Base-by-base conservation (phyloP, 75 land plant species). In the Ceratopteris richardii region DNA sequence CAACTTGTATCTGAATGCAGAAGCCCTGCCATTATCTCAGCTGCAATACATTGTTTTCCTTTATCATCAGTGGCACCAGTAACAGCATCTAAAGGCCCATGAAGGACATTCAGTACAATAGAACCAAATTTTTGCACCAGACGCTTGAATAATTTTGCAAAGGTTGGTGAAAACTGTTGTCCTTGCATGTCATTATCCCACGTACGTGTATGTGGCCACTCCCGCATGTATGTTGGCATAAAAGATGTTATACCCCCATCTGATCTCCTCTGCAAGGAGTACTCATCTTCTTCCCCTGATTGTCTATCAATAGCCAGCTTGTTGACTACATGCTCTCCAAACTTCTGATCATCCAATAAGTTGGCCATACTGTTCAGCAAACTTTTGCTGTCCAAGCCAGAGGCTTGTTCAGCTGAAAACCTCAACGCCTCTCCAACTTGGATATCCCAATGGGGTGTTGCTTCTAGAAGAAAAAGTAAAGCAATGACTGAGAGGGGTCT, bases 401-500 rank as follows among this genome's bases (percentile, higher is more conserved):
- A 23, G 1, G 24, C 13, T 52, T 52, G 9, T 3, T 52, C 28
- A 52, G 18, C 5, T 52, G 54, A 52, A 52, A 24, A 23, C 5
- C 6, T 6, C 24, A 52, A 3, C 4, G 28, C 9, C 13, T 28
- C 24, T 26, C 27, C 54, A 21, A 9, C 2, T 26, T 52, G 22
- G 54, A 26, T 12, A 19, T 52, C 54, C 4, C 75, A 75, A 47
- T 83, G 66, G 17, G 84, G 88, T 37, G 81, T 73, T 54, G 82
- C 82, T 66, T 83, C 83, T 63, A 94, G 72, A 9, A 94, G 66
- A 17, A 74, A 69, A 70, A 89, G 77, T 29, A 94, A 58, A 23
- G 98, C 95, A 40, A 86, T 79, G 44, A 86, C 83, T 39, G 98
- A 85, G 66, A 94, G 84, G 62, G 92, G 81, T 66, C 98, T 87